Evolutionary conservation across 2,329 filamentous ascomycete genomes (phyloP), one percentile per base, ranked within the genome.

Genomic region (Dactylellina drechsleri): DNA sequence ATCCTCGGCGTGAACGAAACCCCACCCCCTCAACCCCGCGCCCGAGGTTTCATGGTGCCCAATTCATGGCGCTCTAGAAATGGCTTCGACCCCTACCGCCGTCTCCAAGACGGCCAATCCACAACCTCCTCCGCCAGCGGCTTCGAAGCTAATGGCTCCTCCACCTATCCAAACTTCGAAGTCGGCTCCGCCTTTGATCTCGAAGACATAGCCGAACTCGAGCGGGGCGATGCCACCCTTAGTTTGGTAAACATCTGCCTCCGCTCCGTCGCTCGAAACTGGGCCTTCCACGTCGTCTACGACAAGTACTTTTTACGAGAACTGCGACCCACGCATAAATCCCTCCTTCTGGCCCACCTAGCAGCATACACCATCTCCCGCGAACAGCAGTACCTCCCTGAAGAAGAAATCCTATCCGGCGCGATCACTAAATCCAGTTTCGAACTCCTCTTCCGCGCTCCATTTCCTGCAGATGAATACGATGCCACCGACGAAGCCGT

Each of bases 221-320:
- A 65, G 6, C 20, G 40, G 18, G 31, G 31, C 10, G 65, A 57
- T 16, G 50, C 36, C 1, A 40, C 54, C 0, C 43, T 56, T n/a
- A 66, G 70, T 12, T 64, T 79, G 13, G 68, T 75, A 10, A 73
- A 76, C 43, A 31, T 67, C 15, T 66, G 74, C 16, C 58, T 79
- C n/a, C 60, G 72, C 13, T 61, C 71, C 13, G 70, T 79, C 1
- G 77, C 77, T 2, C 60, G 68, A 36, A 75, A 78, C 10, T 79
- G 77, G 77, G 50, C 59, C 2, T 77, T 78, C 28, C 76, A 78
- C 56, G 18, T 76, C 7, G 58, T 70, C 13, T 79, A 78, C 58
- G 78, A 79, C 41, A 76, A 77, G 23, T 71, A 79, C 52, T 79
- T 78, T 49, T 43, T 79, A 47, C 62, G 67, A 31, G 66, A 76